A percentile compares a stretch with the other conserved stretches of the same genome.
These are phyloP conservation scores for Triticum timopheevii DNA, from an alignment of 176 grass and related monocot genomes.

Conservation along the genomic window DNA sequence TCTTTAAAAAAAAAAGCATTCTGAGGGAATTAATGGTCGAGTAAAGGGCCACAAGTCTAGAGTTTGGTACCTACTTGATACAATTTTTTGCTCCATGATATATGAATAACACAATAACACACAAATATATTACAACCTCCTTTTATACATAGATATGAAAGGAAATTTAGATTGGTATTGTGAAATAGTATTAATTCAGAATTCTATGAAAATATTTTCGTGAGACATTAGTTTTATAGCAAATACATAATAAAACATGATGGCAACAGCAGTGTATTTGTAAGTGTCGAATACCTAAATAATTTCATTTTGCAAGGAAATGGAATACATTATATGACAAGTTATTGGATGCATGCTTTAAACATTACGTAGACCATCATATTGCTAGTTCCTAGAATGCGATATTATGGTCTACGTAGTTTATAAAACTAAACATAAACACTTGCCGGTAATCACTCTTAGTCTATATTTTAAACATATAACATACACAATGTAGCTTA, in stretches of 20 bases:
- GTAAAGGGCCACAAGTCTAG: neutral
- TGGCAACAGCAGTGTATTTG: neutral
- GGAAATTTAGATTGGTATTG: neutral
- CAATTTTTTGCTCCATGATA: neutral
- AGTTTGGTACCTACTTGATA: neutral
- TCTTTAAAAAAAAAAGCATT: too few species aligned
- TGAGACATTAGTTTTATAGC: neutral
- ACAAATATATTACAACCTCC: neutral
- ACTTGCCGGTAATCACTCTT: neutral
- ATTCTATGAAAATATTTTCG: neutral
- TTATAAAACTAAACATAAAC: neutral
- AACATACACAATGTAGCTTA: neutral
- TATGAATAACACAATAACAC: neutral
- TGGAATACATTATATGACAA: neutral
- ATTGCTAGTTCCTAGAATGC: neutral
- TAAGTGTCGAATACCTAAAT: neutral
- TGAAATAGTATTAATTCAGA: neutral
- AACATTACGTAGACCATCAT: too few species aligned
- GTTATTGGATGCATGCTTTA: neutral
- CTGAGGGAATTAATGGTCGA: too few species aligned
- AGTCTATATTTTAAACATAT: neutral
- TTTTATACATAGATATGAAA: neutral
- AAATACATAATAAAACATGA: neutral
- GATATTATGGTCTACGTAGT: neutral
- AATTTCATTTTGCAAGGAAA: neutral